Conservation (phyloP, 1,284 basidiomycete species). For the Ceratorhiza oryzae-sativae region DNA sequence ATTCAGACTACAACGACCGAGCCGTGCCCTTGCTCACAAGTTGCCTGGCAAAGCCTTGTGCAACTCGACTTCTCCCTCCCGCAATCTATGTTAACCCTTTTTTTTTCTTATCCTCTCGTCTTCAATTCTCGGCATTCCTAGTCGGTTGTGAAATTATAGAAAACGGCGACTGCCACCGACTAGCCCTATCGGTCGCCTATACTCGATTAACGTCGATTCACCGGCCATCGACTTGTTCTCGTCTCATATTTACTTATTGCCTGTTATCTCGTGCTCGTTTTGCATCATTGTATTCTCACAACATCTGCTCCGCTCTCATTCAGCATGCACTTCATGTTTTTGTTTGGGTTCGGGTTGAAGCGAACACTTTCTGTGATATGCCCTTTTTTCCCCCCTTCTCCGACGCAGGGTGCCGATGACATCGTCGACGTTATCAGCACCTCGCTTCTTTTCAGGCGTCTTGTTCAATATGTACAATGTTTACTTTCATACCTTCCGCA, state of each 20-base stretch:
- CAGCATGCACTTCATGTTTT: constrained; percentile 37
- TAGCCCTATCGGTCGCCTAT: constrained; percentile 23
- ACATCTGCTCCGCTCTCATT: constrained; percentile 35
- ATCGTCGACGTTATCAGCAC: not conserved
- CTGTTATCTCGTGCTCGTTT: constrained; percentile 35
- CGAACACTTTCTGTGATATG: constrained; percentile 33
- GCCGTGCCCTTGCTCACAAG: not conserved
- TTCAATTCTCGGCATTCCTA: constrained; percentile 24
- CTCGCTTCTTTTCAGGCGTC: not conserved
- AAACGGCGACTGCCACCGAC: constrained; percentile 28
- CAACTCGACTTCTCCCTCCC: not conserved
- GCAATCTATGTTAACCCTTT: not conserved
- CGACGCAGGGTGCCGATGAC: not conserved
- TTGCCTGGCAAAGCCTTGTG: not conserved
- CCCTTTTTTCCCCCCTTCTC: constrained; percentile 2
- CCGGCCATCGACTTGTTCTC: constrained; percentile 10
- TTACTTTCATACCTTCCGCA: constrained; percentile 15
- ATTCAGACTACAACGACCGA: constrained; percentile 20
- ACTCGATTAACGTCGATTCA: constrained; percentile 12
- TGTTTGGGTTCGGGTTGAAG: constrained; percentile 37
- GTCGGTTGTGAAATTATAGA: constrained; percentile 38
- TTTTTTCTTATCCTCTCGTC: constrained; percentile 23
- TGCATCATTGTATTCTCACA: constrained; percentile 39
- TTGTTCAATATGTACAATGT: constrained; percentile 22
- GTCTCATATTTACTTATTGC: constrained; percentile 36